These are phyloP conservation scores for Musa acuminata DNA, from an alignment of 176 grass and related monocot species.

Conservation along the genomic window DNA sequence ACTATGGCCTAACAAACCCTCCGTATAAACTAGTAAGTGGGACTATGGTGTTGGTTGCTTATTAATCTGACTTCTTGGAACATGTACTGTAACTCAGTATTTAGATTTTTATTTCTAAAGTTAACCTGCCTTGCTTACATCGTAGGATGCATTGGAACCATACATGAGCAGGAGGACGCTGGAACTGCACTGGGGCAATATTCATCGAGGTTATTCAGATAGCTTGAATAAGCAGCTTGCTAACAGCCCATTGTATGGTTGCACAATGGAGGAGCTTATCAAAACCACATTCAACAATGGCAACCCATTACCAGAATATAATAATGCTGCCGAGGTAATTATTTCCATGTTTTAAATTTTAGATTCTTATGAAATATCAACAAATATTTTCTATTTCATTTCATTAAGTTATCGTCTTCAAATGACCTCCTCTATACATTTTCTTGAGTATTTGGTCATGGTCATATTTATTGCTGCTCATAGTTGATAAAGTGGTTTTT, in stretches of 20 bases:
- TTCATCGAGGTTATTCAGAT: constrained; percentile 61
- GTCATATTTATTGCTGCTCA: neutral
- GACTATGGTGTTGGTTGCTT: neutral
- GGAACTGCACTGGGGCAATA: constrained; percentile 75
- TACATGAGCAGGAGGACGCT: constrained; percentile 76
- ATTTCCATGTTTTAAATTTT: neutral
- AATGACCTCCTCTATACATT: neutral
- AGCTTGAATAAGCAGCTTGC: constrained; percentile 64
- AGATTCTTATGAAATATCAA: neutral
- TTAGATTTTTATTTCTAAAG: neutral
- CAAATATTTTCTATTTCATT: neutral
- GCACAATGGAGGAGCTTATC: constrained; percentile 79
- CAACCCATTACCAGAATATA: constrained; percentile 77
- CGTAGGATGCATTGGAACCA: constrained; percentile 82
- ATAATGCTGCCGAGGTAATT: constrained; percentile 58
- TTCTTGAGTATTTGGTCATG: neutral
- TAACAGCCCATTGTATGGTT: constrained; percentile 62
- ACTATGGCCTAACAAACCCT: constrained; percentile 61
- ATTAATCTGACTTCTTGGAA: neutral
- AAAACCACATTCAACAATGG: constrained; percentile 95
- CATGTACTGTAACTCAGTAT: neutral
- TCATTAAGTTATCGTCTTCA: neutral
- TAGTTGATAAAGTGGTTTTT: neutral
- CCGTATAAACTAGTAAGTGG: constrained; percentile 65
- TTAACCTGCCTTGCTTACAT: neutral